Base-by-base conservation (phyloP, 2,329 filamentous ascomycete species). In the Microcyclospora pomicola region DNA sequence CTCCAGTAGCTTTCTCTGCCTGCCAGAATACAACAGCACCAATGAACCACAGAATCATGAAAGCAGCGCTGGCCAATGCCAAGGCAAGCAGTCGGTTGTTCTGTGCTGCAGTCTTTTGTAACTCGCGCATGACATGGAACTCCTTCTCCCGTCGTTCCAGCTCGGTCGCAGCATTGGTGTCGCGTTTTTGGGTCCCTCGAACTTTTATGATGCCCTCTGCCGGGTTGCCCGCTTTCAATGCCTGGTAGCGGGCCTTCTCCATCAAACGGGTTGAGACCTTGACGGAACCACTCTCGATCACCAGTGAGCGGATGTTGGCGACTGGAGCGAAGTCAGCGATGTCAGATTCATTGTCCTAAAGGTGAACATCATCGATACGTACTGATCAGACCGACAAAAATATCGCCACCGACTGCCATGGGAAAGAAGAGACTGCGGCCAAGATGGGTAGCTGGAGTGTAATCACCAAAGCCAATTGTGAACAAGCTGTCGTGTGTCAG, bases 401-500 rank as follows among this genome's bases (percentile, higher is more conserved):
- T 80, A 39, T 88, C 78, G 2, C 86, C 86, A 6, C 85, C 67
- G 0, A 92, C 72, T 0, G 85, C 78, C 48, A 82, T 94, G 0
- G 86, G 86, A 35, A 93, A 78, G 27, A 92, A 64, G 2, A 94
- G 66, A 1, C 75, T 79, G 27, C 79, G 70, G 1, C 74, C 76
- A 0, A 82, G 60, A 12, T 69, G 51, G 6, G 66, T 71, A 0
- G 56, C 58, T 0, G 73, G 61, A 9, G 63, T 61, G 14, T 77
- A 62, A 47, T 81, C 76, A 14, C 72, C 73, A 46, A 73, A 76
- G 0, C 73, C 73, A 27, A 77, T 59, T 0, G 73, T 76, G 7
- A 76, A 55, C 13, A 76, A 65, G 19, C 19, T 24, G 19, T 24
- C 19, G 5, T 0, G 71, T 74, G 15, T 83, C 74, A 49, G 85